Percentiles rank a stretch among this genome's conserved stretches.
phyloP scores from a whole-genome alignment of 345 rosid genomes.

The Populus deltoides region DNA sequence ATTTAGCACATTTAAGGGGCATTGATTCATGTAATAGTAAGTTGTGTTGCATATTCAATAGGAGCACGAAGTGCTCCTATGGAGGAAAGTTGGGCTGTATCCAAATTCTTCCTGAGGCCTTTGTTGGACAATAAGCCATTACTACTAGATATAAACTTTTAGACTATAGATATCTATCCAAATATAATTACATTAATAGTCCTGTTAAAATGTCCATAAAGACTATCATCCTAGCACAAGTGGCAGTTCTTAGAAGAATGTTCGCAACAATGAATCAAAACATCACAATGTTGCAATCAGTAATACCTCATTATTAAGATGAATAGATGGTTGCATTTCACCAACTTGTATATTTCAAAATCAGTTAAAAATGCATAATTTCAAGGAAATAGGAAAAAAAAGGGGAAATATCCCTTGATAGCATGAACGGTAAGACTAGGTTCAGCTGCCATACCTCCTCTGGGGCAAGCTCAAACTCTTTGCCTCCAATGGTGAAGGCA shows the following conservation, averaged over 20 bases:
- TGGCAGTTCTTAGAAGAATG: neutral
- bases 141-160: neutral
- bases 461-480: constrained; percentile 19
- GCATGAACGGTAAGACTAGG: neutral
- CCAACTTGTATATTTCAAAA: neutral
- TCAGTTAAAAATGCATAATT: neutral
- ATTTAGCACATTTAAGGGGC: neutral
- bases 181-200: neutral
- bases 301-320: neutral
- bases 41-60: neutral
- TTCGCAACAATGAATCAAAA: neutral
- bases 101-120: neutral
- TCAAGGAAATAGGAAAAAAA: neutral
- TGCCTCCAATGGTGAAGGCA: constrained; percentile 28
- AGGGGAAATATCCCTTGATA: neutral
- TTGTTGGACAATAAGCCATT: neutral
- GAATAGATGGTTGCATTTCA: neutral
- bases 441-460: constrained; percentile 19
- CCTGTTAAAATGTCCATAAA: neutral
- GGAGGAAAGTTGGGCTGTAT: neutral
- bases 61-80: neutral
- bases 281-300: neutral
- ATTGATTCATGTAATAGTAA: neutral
- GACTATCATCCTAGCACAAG: neutral
- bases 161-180: neutral